These are phyloP conservation scores for Exophiala sp. DNA, from an alignment of 2,329 filamentous ascomycete species.

Conservation along the genomic window DNA sequence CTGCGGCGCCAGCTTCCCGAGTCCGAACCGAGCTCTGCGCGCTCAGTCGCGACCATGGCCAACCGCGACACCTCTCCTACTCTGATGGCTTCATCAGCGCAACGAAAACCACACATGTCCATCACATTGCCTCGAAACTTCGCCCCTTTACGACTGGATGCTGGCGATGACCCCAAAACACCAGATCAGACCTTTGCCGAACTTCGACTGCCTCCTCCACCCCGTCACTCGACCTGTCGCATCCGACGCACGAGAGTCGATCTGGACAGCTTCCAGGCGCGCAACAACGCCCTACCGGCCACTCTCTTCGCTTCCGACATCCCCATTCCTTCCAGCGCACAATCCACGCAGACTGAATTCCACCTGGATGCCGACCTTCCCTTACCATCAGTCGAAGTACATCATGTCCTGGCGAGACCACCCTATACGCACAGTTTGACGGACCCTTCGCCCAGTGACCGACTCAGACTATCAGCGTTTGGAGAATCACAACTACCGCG, in stretches of 20 bases:
- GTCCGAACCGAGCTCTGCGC: background rate
- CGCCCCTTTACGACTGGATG: conserved; percentile 36
- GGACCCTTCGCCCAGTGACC: conserved; percentile 32
- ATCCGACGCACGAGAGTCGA: conserved; percentile 39
- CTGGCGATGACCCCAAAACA: conserved; percentile 37
- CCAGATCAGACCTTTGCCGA: conserved; percentile 38
- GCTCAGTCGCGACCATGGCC: conserved; percentile 15
- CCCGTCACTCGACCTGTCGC: conserved; percentile 40
- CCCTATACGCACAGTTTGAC: conserved; percentile 17
- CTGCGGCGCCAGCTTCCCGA: conserved; percentile 5
- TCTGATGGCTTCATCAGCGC: conserved; percentile 28
- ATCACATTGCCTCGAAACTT: conserved; percentile 46
- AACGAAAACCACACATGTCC: conserved; percentile 38
- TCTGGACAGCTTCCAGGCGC: conserved; percentile 33
- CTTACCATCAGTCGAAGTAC: conserved; percentile 28
- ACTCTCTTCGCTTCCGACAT: conserved; percentile 34
- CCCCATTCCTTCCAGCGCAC: conserved; percentile 37
- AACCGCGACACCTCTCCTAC: conserved; percentile 25
- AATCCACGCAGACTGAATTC: conserved; percentile 14
- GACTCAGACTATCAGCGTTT: conserved; percentile 37
- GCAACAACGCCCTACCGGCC: conserved; percentile 32
- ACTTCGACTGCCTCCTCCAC: conserved; percentile 41
- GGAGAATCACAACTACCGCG: conserved; percentile 37
- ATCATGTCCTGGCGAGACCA: conserved; percentile 10
- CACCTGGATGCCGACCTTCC: conserved; percentile 29